Conservation (phyloP, 805 yeast species). For the Vanderwaltozyma tropicalis region DNA sequence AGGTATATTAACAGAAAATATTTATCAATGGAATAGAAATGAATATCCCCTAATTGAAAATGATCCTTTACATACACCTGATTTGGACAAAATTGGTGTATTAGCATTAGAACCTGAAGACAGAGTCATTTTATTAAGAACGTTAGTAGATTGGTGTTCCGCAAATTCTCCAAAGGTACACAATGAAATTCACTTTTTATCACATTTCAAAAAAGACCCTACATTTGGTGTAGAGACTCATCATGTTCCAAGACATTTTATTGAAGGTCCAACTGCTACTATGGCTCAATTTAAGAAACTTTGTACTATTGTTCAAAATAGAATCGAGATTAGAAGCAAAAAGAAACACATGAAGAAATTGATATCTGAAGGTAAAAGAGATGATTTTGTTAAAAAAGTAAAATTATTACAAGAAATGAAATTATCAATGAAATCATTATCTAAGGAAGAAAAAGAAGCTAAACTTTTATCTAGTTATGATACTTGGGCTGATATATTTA, state of each 20-base stretch:
- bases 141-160: conserved; percentile 15
- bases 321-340: conserved; percentile 13
- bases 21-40: conserved; percentile 12
- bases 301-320: conserved; percentile 10
- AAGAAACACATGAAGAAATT: conserved; percentile 19
- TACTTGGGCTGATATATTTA: conserved; percentile 15
- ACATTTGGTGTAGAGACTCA: conserved; percentile 17
- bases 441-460: conserved; percentile 10
- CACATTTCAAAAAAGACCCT: conserved; percentile 19
- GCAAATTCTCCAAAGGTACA: conserved; percentile 15
- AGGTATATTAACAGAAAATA: conserved; percentile 14
- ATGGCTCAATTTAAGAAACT: conserved; percentile 11
- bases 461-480: conserved; percentile 4
- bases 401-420: conserved; percentile 14
- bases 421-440: conserved; percentile 7
- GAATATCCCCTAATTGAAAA: conserved; percentile 11
- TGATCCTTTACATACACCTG: conserved; percentile 16
- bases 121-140: conserved; percentile 10
- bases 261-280: conserved; percentile 13
- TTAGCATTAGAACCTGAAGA: conserved; percentile 12
- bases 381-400: conserved; percentile 15
- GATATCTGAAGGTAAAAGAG: conserved; percentile 14
- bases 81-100: conserved; percentile 13
- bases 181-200: conserved; percentile 13
- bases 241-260: conserved; percentile 15